phyloP scores from a whole-genome alignment of 495 filamentous ascomycete species.

The Neurospora sp. region DNA sequence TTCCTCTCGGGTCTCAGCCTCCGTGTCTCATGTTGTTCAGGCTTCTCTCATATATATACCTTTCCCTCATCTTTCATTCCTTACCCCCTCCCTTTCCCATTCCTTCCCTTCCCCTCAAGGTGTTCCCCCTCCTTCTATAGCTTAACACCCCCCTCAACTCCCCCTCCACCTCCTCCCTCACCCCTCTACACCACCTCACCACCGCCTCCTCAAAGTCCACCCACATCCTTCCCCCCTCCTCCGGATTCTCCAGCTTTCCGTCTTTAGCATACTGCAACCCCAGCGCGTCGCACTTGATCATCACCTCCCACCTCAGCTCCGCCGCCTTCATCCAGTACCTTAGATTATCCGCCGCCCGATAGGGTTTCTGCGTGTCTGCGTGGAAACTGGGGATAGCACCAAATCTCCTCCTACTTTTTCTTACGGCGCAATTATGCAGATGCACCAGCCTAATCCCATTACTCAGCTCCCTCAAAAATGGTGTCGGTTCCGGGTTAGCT shows the following conservation, averaged over 20 bases:
- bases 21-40: neutral
- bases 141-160: constrained; percentile 17
- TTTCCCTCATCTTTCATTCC: neutral
- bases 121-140: neutral
- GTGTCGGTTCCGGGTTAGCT: constrained; percentile 43
- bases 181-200: constrained; percentile 64
- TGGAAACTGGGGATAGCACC: constrained; percentile 87
- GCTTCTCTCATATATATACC: neutral
- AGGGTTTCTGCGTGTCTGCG: constrained; percentile 84
- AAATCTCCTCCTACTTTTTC: constrained; percentile 74
- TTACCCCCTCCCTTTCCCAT: neutral
- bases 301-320: constrained; percentile 86
- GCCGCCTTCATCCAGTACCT: constrained; percentile 94
- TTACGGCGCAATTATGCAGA: constrained; percentile 80
- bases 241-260: constrained; percentile 32
- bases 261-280: constrained; percentile 65
- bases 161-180: constrained; percentile 60
- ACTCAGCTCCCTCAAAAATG: constrained; percentile 62
- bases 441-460: constrained; percentile 75
- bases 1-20: neutral
- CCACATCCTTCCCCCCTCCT: constrained; percentile 35
- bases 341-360: constrained; percentile 86
- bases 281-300: constrained; percentile 76
- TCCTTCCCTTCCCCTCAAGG: neutral
- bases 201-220: constrained; percentile 70